Conservation (phyloP, 2,329 filamentous ascomycete genomes). For the Fusarium secorum region DNA sequence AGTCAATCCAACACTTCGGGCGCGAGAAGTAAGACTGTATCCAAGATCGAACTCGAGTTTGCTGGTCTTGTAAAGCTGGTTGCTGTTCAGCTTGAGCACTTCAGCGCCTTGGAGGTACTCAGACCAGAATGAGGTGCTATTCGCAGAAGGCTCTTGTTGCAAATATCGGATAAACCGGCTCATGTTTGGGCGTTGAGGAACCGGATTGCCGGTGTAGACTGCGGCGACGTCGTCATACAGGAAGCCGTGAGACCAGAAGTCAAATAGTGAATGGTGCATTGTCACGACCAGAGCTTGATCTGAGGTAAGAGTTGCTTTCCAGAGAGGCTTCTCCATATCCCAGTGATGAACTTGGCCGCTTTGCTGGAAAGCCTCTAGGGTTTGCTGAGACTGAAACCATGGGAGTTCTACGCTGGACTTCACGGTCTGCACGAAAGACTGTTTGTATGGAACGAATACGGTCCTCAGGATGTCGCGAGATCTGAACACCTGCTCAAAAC, state of each 20-base stretch:
- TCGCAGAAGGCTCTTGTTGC: neutral
- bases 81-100: constrained; percentile 2
- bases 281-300: constrained; percentile 38
- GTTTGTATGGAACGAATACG: constrained; percentile 17
- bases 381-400: neutral
- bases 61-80: neutral
- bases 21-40: neutral
- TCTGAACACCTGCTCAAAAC: constrained; percentile 21
- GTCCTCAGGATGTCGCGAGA: constrained; percentile 26
- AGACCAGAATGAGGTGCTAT: neutral
- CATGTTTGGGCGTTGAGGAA: neutral
- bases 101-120: neutral
- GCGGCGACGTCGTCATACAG: constrained; percentile 39
- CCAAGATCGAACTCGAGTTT: constrained; percentile 3
- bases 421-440: neutral
- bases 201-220: neutral
- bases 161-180: constrained; percentile 1
- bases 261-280: constrained; percentile 47
- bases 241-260: constrained; percentile 46
- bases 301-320: neutral
- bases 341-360: neutral
- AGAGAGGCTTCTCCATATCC: neutral
- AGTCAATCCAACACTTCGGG: neutral
- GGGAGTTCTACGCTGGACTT: neutral
- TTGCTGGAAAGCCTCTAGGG: neutral